Conservation (phyloP, 2,329 filamentous ascomycete species). For the Metarhizium guizhouense region DNA sequence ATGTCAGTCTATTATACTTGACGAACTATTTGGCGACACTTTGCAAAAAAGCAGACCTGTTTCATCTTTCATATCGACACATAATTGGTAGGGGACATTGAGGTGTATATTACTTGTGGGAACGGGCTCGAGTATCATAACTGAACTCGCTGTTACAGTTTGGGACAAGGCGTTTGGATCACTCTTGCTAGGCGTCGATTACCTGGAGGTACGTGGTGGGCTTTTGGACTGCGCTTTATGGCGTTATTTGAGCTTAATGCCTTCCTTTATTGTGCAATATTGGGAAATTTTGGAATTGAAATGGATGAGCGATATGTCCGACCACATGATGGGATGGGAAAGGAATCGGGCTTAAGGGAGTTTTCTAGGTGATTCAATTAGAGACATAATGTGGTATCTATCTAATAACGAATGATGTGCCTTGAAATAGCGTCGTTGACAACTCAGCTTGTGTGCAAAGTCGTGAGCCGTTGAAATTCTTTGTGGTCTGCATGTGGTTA, state of each 20-base stretch:
- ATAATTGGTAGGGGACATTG: background rate
- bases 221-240: background rate
- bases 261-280: background rate
- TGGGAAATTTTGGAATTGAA: background rate
- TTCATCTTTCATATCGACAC: background rate
- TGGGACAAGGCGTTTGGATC: constrained; percentile 7
- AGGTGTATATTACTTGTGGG: background rate
- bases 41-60: background rate
- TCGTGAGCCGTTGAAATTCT: too few relatives aligned
- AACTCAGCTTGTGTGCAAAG: background rate
- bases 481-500: too few relatives aligned
- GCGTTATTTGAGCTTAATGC: background rate
- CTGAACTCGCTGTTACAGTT: background rate
- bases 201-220: background rate
- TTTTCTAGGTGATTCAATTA: background rate
- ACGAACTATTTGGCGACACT: background rate
- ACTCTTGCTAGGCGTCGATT: constrained; percentile 4
- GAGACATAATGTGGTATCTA: background rate
- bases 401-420: background rate
- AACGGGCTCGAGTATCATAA: background rate
- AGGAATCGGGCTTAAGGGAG: background rate
- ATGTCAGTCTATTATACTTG: background rate
- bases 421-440: background rate
- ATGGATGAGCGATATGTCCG: background rate
- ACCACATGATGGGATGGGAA: background rate